Evolutionary conservation across 139 green algal genomes (phyloP).

Genomic region (Zygnema circumcarinatum): DNA sequence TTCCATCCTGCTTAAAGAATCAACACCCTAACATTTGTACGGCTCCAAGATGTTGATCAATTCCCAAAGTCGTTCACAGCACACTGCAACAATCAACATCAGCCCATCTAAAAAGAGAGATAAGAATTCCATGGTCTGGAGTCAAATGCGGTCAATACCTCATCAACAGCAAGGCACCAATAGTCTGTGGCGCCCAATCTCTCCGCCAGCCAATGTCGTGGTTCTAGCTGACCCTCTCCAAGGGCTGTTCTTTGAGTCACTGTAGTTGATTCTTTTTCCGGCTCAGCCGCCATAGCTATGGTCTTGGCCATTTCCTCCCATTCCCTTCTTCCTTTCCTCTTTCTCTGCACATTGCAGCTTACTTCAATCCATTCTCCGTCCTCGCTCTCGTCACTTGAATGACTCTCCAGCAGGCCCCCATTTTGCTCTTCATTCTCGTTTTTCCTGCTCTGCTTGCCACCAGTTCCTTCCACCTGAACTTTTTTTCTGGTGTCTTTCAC

Average conservation of each 20-base stretch:
- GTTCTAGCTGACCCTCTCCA: neutral
- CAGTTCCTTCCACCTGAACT: no score
- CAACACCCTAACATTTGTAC: no score
- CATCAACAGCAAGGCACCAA: constrained; percentile 10
- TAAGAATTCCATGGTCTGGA: no score
- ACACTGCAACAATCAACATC: no score
- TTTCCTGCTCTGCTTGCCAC: neutral
- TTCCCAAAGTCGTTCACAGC: no score
- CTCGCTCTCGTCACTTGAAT: neutral
- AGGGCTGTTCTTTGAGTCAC: no score
- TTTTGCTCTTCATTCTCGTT: neutral
- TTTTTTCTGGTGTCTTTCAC: neutral
- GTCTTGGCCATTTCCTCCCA: neutral
- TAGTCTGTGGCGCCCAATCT: neutral
- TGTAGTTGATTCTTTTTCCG: no score
- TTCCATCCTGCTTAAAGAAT: no score
- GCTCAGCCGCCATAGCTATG: neutral
- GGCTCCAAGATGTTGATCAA: no score
- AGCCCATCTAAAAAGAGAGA: no score
- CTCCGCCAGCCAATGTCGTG: constrained; percentile 9
- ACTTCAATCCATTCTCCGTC: neutral
- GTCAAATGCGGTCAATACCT: no score
- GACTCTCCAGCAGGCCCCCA: neutral
- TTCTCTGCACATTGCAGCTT: neutral
- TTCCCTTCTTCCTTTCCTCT: neutral